Evolutionary conservation across 2,329 filamentous ascomycete genomes (phyloP).

Genomic region (Diaporthe sp.): DNA sequence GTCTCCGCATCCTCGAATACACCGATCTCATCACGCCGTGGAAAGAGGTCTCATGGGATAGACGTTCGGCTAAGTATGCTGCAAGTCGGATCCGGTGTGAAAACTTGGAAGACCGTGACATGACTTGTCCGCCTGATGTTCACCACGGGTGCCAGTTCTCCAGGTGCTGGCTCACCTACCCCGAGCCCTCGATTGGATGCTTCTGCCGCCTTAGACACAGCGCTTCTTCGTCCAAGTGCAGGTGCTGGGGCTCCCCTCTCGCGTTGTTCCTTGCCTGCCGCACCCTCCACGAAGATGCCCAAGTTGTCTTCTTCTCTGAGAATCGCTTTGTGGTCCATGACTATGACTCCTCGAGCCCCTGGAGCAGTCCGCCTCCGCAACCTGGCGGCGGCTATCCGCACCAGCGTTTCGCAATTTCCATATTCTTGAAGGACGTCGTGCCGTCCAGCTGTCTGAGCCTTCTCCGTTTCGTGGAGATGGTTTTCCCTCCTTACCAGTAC

Average conservation of each 20-base stretch:
- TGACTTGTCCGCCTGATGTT: not conserved
- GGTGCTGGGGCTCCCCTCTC: slow-evolving; percentile 41
- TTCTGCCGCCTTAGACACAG: slow-evolving; percentile 41
- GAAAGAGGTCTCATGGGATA: slow-evolving; percentile 43
- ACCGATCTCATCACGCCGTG: slow-evolving; percentile 46
- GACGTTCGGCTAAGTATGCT: not conserved
- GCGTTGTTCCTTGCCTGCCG: slow-evolving; percentile 42
- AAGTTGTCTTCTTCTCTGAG: slow-evolving; percentile 35
- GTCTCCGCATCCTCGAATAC: slow-evolving; percentile 43
- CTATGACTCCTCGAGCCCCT: not conserved
- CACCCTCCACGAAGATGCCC: slow-evolving; percentile 32
- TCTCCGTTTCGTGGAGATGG: slow-evolving; percentile 10
- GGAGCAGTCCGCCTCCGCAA: not conserved
- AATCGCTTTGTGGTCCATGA: slow-evolving; percentile 42
- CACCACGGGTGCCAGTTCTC: slow-evolving; percentile 33
- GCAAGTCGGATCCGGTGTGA: not conserved
- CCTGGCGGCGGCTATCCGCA: not conserved
- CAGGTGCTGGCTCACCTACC: slow-evolving; percentile 14
- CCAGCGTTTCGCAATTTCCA: not conserved
- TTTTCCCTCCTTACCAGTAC: slow-evolving; percentile 1
- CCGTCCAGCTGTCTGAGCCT: not conserved
- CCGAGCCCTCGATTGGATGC: slow-evolving; percentile 16
- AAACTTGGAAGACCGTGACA: not conserved
- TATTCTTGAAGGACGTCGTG: not conserved
- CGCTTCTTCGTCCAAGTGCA: slow-evolving; percentile 40